Percentiles rank a stretch among this genome's conserved stretches.
Evolutionary conservation across 208 protist species (phyloP).

Genomic region (Naegleria lovaniensis): DNA sequence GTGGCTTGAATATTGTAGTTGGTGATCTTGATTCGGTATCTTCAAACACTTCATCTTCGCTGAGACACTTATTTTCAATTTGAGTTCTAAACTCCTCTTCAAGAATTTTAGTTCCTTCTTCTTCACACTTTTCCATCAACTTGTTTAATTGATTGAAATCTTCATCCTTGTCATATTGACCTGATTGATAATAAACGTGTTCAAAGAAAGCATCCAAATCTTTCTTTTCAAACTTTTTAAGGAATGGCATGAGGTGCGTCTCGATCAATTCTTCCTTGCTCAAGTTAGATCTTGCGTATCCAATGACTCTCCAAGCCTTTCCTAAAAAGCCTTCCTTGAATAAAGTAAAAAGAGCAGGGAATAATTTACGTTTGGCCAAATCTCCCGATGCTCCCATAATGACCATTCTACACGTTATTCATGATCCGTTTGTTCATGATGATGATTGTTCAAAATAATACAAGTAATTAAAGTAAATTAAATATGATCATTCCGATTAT

Average conservation of each 20-base stretch:
- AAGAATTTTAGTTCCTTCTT: conserved; percentile 28
- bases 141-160: conserved; percentile 65
- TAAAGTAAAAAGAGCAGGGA: conserved; percentile 76
- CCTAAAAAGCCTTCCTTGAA: conserved; percentile 69
- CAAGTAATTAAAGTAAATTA: too few species aligned
- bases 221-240: conserved; percentile 41
- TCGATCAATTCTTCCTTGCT: conserved; percentile 61
- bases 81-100: neutral
- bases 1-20: neutral
- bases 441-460: too few species aligned
- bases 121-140: conserved; percentile 52
- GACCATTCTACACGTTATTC: conserved; percentile 41
- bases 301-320: conserved; percentile 61
- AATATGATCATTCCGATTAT: too few species aligned
- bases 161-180: conserved; percentile 61
- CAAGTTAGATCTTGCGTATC: conserved; percentile 73
- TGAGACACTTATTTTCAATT: neutral
- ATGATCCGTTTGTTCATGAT: too few species aligned
- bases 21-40: neutral
- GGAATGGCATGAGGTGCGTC: conserved; percentile 58
- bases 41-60: neutral
- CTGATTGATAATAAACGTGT: conserved; percentile 60
- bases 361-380: conserved; percentile 82
- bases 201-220: conserved; percentile 63
- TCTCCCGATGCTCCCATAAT: conserved; percentile 78